Conservation (phyloP, 805 yeast species). For the Suhomyces xylopsoci region DNA sequence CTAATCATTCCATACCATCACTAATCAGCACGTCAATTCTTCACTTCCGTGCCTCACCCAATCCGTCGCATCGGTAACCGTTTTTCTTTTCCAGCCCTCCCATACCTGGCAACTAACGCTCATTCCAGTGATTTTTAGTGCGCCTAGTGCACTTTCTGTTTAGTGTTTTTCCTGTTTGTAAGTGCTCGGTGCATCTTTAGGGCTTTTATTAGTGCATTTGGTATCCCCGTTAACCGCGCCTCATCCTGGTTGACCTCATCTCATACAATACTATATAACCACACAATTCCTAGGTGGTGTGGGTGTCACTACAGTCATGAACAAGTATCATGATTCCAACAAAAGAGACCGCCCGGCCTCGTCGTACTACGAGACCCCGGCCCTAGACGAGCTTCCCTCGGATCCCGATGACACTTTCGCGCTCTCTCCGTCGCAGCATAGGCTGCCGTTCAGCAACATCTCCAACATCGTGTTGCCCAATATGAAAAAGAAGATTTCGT, state of each 20-base stretch:
- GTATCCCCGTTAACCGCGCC: neutral
- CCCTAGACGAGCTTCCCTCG: conserved; percentile 7
- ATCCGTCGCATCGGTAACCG: neutral
- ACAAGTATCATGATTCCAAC: conserved; percentile 1
- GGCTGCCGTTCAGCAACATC: conserved; percentile 28
- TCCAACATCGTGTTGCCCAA: conserved; percentile 17
- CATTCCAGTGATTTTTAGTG: neutral
- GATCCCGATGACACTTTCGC: neutral
- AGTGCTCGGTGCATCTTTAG: neutral
- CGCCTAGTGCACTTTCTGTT: neutral
- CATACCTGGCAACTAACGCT: neutral
- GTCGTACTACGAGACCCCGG: conserved; percentile 40
- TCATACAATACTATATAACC: neutral
- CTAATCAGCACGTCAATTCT: too few relatives aligned
- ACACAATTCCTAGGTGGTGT: neutral
- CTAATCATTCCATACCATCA: too few relatives aligned
- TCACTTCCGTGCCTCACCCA: neutral
- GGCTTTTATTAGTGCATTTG: neutral
- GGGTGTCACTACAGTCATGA: conserved; percentile 3
- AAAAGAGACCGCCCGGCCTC: conserved; percentile 29
- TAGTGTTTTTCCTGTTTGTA: neutral
- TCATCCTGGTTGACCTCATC: neutral
- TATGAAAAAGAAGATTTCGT: conserved; percentile 19
- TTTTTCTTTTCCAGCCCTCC: neutral
- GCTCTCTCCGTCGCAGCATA: conserved; percentile 18